Evolutionary conservation across 192 early-diverging fungal genomes (phyloP).

Genomic region (Mortierella antarctica): DNA sequence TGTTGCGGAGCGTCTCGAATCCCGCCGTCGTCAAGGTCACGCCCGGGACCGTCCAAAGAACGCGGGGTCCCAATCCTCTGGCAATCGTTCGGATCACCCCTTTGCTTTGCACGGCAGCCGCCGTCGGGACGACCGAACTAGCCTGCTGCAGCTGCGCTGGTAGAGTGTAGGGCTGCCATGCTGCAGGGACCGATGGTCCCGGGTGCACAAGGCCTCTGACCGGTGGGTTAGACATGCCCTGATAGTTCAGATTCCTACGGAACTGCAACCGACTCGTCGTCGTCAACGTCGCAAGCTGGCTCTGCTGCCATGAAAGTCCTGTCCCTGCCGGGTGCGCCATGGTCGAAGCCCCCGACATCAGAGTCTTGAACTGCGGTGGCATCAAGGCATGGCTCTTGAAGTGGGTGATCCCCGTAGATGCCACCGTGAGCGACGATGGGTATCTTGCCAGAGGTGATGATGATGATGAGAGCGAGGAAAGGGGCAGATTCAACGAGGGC

Average conservation of each 20-base stretch:
- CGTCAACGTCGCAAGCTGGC: constrained; percentile 34
- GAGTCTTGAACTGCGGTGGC: constrained; percentile 28
- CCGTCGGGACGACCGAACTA: background rate
- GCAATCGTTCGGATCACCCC: constrained; percentile 30
- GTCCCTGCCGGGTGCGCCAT: constrained; percentile 7
- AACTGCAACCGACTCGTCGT: constrained; percentile 11
- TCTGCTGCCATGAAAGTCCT: constrained; percentile 30
- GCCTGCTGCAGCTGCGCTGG: background rate
- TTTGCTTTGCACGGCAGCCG: background rate
- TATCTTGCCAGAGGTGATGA: constrained; percentile 6
- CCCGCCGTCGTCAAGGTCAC: constrained; percentile 45
- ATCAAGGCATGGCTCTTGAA: constrained; percentile 9
- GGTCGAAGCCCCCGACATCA: constrained; percentile 18
- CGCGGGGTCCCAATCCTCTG: constrained; percentile 26
- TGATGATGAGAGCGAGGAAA: background rate
- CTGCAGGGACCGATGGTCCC: background rate
- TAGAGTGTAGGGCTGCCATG: background rate
- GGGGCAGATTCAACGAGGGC: no score
- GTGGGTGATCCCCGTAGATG: background rate
- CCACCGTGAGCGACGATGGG: constrained; percentile 5
- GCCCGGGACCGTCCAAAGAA: constrained; percentile 45
- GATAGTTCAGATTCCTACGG: background rate
- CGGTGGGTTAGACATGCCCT: background rate
- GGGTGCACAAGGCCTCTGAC: constrained; percentile 5
- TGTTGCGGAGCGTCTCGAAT: constrained; percentile 33